A percentile compares a stretch with the other conserved stretches of the same genome.
Evolutionary conservation across 305 asterid species (phyloP).

Genomic region (Fraxinus albicans): DNA sequence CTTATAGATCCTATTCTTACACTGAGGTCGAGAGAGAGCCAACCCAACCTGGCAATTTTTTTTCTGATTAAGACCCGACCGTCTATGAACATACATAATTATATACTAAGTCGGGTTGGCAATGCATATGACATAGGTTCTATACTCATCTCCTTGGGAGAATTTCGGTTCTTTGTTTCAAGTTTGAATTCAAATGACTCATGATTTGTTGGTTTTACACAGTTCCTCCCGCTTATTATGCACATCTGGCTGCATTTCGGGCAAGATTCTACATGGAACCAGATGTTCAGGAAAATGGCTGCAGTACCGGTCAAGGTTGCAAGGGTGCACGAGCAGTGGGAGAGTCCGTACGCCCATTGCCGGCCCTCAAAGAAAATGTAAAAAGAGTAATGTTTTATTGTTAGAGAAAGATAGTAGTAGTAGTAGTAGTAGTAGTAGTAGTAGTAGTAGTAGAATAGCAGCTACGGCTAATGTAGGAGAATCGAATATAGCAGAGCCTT

Average conservation of each 20-base stretch:
- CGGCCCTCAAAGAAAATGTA: slow-evolving; percentile 96
- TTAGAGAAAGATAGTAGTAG: slow-evolving; percentile 28
- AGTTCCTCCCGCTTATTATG: slow-evolving; percentile 98
- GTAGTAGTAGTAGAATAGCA: slow-evolving; percentile 1
- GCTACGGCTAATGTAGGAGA: slow-evolving; percentile 30
- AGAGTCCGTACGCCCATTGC: slow-evolving; percentile 72
- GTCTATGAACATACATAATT: background rate
- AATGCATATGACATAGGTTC: background rate
- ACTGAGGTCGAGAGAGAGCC: background rate
- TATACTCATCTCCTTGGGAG: background rate
- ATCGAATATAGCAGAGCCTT: slow-evolving; percentile 17
- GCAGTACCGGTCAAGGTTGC: slow-evolving; percentile 32
- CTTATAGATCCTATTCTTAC: background rate
- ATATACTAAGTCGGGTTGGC: background rate
- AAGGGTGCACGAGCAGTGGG: slow-evolving; percentile 45
- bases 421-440: slow-evolving; percentile 1
- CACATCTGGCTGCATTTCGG: slow-evolving; percentile 95
- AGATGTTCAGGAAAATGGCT: slow-evolving; percentile 56
- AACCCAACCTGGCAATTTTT: background rate
- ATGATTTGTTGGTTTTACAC: slow-evolving; percentile 16
- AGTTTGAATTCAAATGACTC: background rate
- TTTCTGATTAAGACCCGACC: background rate
- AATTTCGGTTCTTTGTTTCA: background rate
- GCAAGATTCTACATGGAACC: slow-evolving; percentile 98
- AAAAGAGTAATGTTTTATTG: slow-evolving; percentile 98